Base-by-base conservation (phyloP, 2,329 filamentous ascomycete species). In the Hymenoscyphus fructigenus region DNA sequence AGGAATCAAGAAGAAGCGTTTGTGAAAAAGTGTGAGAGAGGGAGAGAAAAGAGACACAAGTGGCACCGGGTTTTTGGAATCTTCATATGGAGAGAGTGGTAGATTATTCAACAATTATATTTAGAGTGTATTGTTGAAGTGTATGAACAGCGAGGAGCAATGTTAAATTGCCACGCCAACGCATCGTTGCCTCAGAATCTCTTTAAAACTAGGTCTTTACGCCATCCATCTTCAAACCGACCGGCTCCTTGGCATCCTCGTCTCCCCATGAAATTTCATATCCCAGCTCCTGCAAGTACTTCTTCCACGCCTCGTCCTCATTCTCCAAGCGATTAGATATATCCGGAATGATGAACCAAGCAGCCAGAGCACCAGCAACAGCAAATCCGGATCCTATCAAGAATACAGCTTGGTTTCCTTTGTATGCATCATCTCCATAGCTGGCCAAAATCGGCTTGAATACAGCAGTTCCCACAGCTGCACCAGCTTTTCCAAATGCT, bases 391-490 rank as follows among this genome's bases (percentile, higher is more conserved):
- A 78, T 0, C 82, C 83, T 62, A 85, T 82, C 20, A 85, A 73
- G 66, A 85, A 84, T 0, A 80, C 80, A 0, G 77, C 80, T 63
- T 83, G 82, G 53, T 83, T 76, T 0, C 82, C 82, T 67, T 81
- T 79, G 10, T 77, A 71, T 0, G 76, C 73, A 36, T 79, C 75
- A 20, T 76, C 70, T 29, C 76, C 61, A 62, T 77, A 83, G 1
- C 78, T 77, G 59, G 79, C 76, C 36, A 83, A 78, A 58, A 93
- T 89, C 65, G 92, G 85, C 0, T 90, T 89, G 74, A 95, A 92
- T 10, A 95, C 88, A 71, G 91, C 93, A 1, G 90, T 92, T 12
- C 93, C 93, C 9, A 96, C 87, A 71, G 97, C 97, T 2, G 92
- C 93, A 60, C 89, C 89, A 44, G 93, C 84, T 77, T 92, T 93